These are phyloP conservation scores for Apiospora aurea DNA, from an alignment of 2,329 filamentous ascomycete species.

Conservation along the genomic window DNA sequence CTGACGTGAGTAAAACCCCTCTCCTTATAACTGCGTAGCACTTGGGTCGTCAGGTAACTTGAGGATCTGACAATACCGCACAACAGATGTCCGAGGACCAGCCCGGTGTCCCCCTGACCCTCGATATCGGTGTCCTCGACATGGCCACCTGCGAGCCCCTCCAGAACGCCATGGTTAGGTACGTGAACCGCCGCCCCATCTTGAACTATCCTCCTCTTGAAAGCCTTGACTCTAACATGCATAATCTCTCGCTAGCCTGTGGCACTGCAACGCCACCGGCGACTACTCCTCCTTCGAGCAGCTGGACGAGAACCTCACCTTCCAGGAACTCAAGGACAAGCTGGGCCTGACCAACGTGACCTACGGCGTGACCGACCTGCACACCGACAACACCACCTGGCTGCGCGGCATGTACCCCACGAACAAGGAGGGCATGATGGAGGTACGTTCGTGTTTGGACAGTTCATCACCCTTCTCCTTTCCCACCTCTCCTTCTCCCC, in stretches of 20 bases:
- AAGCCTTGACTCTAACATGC: background rate
- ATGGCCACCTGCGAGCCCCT: constrained; percentile 29
- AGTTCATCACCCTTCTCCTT: too few species aligned
- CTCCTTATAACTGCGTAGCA: too few species aligned
- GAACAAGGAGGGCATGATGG: constrained; percentile 11
- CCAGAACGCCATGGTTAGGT: constrained; percentile 23
- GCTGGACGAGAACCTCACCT: constrained; percentile 5
- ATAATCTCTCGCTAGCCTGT: constrained; percentile 9
- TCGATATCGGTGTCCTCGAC: constrained; percentile 26
- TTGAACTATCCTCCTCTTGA: background rate
- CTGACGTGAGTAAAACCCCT: background rate
- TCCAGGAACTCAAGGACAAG: background rate
- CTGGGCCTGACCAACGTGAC: background rate
- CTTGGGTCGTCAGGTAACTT: background rate
- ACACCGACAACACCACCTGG: constrained; percentile 4
- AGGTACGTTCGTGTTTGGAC: background rate
- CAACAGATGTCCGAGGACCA: constrained; percentile 23
- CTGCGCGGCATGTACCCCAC: constrained; percentile 15
- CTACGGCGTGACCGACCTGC: constrained; percentile 20
- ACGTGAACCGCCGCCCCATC: background rate
- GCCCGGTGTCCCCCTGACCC: constrained; percentile 26
- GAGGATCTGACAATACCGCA: background rate
- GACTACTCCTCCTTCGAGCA: constrained; percentile 5
- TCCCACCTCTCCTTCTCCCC: too few species aligned
- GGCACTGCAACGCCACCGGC: constrained; percentile 28